Base-by-base conservation (phyloP, 768 basidiomycete genomes). In the Imleria badia region DNA sequence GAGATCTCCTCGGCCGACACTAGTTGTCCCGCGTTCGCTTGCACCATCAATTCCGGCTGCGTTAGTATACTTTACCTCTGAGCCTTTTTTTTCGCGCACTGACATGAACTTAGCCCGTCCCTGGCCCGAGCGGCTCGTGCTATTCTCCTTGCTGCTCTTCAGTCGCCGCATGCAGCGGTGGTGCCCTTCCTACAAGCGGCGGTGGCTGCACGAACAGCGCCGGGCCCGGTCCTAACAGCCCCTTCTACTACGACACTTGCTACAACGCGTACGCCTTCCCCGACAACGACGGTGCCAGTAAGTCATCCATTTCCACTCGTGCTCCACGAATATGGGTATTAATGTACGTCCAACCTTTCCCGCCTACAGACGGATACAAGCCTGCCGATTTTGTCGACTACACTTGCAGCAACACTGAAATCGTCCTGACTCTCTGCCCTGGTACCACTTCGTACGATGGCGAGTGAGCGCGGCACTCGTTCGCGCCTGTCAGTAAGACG, bases 221-320 rank as follows among this genome's bases (percentile, higher is more conserved):
- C 0, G 68, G 70, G 10, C 67, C 68, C 14, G 68, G 70, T 31
- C 68, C 68, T 7, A 41, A 71, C 58, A 72, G 68, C 20, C 1
- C 56, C 23, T 69, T 69, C 66, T 71, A 66, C 52, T 60, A 72
- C 20, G 3, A 29, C 26, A 57, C 55, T 3, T 72, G 68, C 51
- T 55, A 46, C 55, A 69, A 72, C 20, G 68, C 68, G 26, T 72
- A 72, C 9, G 68, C 68, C 22, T 69, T 69, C 66, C 68, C 68
- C n/a, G 70, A 70, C 55, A 70, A 69, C 36, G 70, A 72, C 19
- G 70, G 70, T n/a, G 38, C 68, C 5, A 1, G 68, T 72, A 46
- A 48, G 65, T 57, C 29, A 8, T 8, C 5, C 30, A 36, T 13
- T 17, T 29, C 9, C 15, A n/a, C 15, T 42, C 17, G 3, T 2